Percentiles rank a stretch among this genome's conserved stretches.
Conservation (phyloP, 1,284 basidiomycete genomes). For the Ceratobasidium sp. region DNA sequence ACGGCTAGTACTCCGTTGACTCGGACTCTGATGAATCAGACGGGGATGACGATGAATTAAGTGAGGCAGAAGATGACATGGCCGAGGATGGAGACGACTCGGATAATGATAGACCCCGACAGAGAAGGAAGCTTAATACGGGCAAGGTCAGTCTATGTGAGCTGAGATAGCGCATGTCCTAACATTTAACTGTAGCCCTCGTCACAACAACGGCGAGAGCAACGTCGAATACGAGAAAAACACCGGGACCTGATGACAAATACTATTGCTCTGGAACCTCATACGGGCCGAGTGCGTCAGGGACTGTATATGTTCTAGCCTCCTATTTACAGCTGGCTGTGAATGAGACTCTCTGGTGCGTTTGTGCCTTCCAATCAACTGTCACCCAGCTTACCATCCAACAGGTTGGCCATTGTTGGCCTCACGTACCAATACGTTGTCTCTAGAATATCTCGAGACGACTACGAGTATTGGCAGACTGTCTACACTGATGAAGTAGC, state of each 20-base stretch:
- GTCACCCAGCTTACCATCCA: background rate
- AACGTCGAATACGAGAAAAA: slow-evolving; percentile 57
- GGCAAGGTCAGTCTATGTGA: slow-evolving; percentile 5
- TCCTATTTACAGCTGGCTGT: slow-evolving; percentile 88
- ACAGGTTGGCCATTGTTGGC: slow-evolving; percentile 90
- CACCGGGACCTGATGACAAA: slow-evolving; percentile 72
- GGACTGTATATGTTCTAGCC: slow-evolving; percentile 89
- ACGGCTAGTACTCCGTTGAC: slow-evolving; percentile 69
- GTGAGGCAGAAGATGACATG: slow-evolving; percentile 55
- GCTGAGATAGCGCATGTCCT: background rate
- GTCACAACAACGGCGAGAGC: slow-evolving; percentile 68
- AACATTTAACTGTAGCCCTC: slow-evolving; percentile 31
- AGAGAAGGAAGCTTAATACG: slow-evolving; percentile 41
- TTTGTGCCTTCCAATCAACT: background rate
- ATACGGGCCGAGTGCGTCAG: slow-evolving; percentile 88
- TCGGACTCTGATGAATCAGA: slow-evolving; percentile 67
- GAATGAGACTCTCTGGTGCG: slow-evolving; percentile 90
- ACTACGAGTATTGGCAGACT: slow-evolving; percentile 81
- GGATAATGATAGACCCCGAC: slow-evolving; percentile 45
- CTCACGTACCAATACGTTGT: slow-evolving; percentile 92
- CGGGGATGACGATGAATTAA: slow-evolving; percentile 52
- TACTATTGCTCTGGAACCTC: slow-evolving; percentile 88
- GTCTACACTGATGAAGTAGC: slow-evolving; percentile 89
- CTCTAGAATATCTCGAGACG: slow-evolving; percentile 83
- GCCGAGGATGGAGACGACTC: slow-evolving; percentile 49